A percentile compares a stretch with the other conserved stretches of the same genome.
Conservation (phyloP, 2,329 filamentous ascomycete genomes). For the Xylariaceae sp. region DNA sequence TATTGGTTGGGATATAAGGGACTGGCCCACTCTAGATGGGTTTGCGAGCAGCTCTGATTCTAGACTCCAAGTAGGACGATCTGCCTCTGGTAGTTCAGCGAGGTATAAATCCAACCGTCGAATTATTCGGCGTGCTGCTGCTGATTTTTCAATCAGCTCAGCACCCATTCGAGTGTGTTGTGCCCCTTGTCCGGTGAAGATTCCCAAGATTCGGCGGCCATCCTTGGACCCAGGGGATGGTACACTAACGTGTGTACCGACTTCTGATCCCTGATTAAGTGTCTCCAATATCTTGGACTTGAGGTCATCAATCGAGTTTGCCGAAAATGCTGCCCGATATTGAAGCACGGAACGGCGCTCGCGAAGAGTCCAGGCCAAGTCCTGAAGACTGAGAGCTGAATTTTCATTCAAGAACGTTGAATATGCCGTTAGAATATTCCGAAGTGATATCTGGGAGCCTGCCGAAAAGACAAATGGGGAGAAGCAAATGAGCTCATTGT, state of each 20-base stretch:
- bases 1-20: slow-evolving; percentile 20
- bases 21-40: slow-evolving; percentile 13
- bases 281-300: neutral
- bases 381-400: neutral
- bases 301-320: neutral
- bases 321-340: neutral
- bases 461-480: slow-evolving; percentile 8
- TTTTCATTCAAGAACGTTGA: neutral
- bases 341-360: slow-evolving; percentile 2
- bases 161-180: slow-evolving; percentile 28
- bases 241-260: neutral
- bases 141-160: slow-evolving; percentile 15
- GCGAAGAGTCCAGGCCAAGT: slow-evolving; percentile 3
- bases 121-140: slow-evolving; percentile 10
- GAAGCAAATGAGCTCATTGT: neutral
- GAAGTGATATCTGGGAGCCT: neutral
- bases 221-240: neutral
- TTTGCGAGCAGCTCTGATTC: slow-evolving; percentile 13
- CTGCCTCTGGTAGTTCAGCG: slow-evolving; percentile 15
- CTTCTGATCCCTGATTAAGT: neutral
- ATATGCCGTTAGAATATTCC: neutral
- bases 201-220: neutral
- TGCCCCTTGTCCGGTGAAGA: slow-evolving; percentile 19
- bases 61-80: slow-evolving; percentile 20
- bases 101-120: slow-evolving; percentile 16